Conservation (phyloP, 1,284 basidiomycete species). For the Golubevia pallescens region DNA sequence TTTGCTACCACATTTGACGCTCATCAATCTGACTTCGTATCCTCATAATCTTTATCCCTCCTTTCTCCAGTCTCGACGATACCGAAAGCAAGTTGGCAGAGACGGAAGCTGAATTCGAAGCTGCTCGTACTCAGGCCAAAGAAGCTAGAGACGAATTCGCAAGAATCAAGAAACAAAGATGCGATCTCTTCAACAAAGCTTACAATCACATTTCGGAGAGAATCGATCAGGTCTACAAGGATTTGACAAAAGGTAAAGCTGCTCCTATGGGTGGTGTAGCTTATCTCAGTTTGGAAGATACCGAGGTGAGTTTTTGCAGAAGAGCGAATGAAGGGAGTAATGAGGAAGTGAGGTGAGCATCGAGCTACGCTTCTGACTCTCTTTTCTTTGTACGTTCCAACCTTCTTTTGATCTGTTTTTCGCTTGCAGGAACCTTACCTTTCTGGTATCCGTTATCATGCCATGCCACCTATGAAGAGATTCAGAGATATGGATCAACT, state of each 20-base stretch:
- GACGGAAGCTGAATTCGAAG: conserved; percentile 70
- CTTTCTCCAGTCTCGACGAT: conserved; percentile 78
- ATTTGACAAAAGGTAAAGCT: conserved; percentile 90
- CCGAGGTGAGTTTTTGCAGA: conserved; percentile 73
- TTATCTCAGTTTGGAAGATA: conserved; percentile 93
- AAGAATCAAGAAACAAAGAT: conserved; percentile 75
- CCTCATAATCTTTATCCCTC: conserved; percentile 4
- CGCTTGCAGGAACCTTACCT: conserved; percentile 83
- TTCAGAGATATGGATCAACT: conserved; percentile 99
- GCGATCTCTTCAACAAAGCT: conserved; percentile 90
- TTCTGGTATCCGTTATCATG: conserved; percentile 95
- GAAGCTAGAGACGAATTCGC: conserved; percentile 87
- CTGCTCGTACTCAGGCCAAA: conserved; percentile 78
- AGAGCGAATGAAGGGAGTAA: too few relatives aligned
- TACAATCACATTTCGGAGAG: conserved; percentile 93
- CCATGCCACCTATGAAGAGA: conserved; percentile 98
- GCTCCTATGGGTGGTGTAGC: conserved; percentile 94
- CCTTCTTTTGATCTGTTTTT: neutral
- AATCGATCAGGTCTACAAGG: conserved; percentile 97
- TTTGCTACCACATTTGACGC: too few relatives aligned
- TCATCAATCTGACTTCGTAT: conserved; percentile 1
- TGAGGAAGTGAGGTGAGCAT: too few relatives aligned
- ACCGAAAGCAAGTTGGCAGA: conserved; percentile 74
- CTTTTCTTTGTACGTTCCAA: neutral
- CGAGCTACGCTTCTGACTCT: too few relatives aligned